Evolutionary conservation across 257 asterid species (phyloP).

Genomic region (Salvia miltiorrhiza): DNA sequence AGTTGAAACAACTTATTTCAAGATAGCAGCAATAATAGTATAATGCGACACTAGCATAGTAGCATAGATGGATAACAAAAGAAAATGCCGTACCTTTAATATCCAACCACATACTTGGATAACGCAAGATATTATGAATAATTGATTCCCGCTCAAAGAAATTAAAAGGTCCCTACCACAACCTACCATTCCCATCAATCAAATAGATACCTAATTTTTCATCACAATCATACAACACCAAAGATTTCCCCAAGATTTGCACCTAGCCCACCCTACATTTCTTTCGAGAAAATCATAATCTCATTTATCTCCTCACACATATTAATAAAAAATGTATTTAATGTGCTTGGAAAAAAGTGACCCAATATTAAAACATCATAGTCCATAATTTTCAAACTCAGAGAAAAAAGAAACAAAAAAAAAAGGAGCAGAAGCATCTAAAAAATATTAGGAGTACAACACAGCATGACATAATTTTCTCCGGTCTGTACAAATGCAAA

Average conservation of each 20-base stretch:
- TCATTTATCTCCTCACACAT: background rate
- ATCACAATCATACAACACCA: constrained; percentile 22
- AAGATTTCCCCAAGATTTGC: constrained; percentile 20
- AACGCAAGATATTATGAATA: constrained; percentile 5
- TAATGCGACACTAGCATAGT: background rate
- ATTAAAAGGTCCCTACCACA: constrained; percentile 20
- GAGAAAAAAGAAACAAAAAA: constrained; percentile 15
- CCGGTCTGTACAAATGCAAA: constrained; percentile 52
- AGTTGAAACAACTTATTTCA: background rate
- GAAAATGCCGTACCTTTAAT: background rate
- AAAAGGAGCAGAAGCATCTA: constrained; percentile 25
- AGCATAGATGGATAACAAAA: background rate
- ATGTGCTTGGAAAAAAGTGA: background rate
- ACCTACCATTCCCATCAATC: constrained; percentile 13
- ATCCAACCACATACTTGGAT: constrained; percentile 23
- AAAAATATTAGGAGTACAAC: constrained; percentile 22
- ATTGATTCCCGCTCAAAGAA: constrained; percentile 25
- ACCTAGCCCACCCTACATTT: constrained; percentile 11
- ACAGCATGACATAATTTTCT: constrained; percentile 41
- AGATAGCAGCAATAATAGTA: background rate
- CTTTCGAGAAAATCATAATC: background rate
- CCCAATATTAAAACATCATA: background rate
- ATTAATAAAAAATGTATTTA: background rate
- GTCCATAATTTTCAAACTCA: too few species aligned
- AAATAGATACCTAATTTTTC: constrained; percentile 28